These are phyloP conservation scores for Curvularia spicifera DNA, from an alignment of 2,329 filamentous ascomycete genomes.

Conservation along the genomic window DNA sequence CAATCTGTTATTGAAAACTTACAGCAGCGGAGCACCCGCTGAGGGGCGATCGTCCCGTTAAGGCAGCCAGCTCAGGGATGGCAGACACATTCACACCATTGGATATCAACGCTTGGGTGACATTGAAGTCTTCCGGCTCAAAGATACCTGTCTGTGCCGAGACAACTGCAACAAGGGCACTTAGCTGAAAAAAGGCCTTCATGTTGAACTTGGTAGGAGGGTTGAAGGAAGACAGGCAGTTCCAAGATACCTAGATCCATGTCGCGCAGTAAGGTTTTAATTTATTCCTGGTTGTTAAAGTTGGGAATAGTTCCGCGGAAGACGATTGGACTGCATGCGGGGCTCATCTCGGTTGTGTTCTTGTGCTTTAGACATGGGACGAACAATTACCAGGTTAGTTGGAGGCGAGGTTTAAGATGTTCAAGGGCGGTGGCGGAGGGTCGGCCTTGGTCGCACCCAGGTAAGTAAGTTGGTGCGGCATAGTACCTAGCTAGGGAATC, in stretches of 20 bases:
- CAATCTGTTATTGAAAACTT: slow-evolving; percentile 17
- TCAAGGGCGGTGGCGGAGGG: background rate
- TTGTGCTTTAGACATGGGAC: background rate
- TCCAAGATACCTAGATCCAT: background rate
- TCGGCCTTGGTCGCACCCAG: background rate
- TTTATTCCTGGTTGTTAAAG: slow-evolving; percentile 2
- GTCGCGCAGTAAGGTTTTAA: background rate
- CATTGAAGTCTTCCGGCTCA: slow-evolving; percentile 29
- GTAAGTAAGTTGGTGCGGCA: background rate
- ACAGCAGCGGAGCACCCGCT: slow-evolving; percentile 31
- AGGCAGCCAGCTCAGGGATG: slow-evolving; percentile 23
- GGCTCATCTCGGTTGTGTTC: slow-evolving; percentile 8
- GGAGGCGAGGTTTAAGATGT: background rate
- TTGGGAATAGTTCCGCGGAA: slow-evolving; percentile 1
- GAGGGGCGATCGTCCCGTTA: slow-evolving; percentile 7
- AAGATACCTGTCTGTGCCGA: slow-evolving; percentile 21
- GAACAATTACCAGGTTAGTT: background rate
- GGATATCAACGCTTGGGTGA: slow-evolving; percentile 27
- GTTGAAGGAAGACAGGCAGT: slow-evolving; percentile 1
- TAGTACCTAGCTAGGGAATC: background rate
- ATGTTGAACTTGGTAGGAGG: slow-evolving; percentile 9
- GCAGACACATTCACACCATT: slow-evolving; percentile 29
- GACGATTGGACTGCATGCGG: slow-evolving; percentile 4
- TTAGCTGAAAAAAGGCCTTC: slow-evolving; percentile 18
- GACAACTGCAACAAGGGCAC: slow-evolving; percentile 16